phyloP scores from a whole-genome alignment of 805 yeast species.

The Saccharomyces cerevisiae region DNA sequence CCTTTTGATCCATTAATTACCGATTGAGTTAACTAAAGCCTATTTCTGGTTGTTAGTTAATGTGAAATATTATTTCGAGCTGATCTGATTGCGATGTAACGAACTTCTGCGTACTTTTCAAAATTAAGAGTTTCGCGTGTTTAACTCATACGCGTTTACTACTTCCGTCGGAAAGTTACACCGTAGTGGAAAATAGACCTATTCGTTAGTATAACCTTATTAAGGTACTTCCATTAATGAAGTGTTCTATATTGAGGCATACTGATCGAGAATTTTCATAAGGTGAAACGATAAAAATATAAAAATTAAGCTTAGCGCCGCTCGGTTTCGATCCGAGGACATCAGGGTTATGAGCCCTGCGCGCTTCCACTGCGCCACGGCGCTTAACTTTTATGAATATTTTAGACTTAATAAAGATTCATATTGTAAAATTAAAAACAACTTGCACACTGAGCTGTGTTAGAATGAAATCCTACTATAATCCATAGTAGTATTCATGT shows the following conservation, averaged over 20 bases:
- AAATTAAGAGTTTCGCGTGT: background rate
- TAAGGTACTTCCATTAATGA: background rate
- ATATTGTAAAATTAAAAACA: too few relatives aligned
- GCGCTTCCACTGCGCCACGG: constrained; percentile 99
- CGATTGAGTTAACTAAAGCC: background rate
- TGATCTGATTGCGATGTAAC: background rate
- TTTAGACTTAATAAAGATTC: too few relatives aligned
- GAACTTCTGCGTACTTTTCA: background rate
- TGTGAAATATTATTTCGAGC: background rate
- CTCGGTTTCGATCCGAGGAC: constrained; percentile 95
- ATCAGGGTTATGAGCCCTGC: constrained; percentile 99
- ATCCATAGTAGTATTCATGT: too few relatives aligned
- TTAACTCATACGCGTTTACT: background rate
- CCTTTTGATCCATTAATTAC: background rate
- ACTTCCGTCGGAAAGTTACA: background rate
- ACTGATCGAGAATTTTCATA: background rate
- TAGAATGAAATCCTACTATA: too few relatives aligned
- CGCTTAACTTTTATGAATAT: constrained; percentile 46
- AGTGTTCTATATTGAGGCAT: background rate
- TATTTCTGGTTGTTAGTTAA: too few relatives aligned
- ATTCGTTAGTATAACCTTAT: background rate
- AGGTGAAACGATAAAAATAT: background rate
- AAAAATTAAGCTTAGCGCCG: constrained; percentile 53
- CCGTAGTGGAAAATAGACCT: background rate
- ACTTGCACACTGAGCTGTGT: too few relatives aligned